Evolutionary conservation across 2,329 filamentous ascomycete genomes (phyloP).

Genomic region (Ophiosphaerella herpotricha): DNA sequence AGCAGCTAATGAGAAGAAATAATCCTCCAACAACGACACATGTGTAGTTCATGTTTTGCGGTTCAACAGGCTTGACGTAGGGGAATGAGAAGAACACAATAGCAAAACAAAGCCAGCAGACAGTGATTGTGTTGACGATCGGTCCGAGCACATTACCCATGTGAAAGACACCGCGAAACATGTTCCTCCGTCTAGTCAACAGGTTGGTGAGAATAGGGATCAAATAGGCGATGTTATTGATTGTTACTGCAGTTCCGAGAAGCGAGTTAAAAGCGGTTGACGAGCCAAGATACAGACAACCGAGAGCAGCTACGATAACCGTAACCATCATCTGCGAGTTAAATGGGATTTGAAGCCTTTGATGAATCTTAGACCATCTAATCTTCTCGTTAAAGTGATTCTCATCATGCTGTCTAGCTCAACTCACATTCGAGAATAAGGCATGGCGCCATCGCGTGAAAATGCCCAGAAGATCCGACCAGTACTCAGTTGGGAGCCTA

Average conservation of each 20-base stretch:
- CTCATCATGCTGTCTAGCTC: background rate
- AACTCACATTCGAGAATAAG: background rate
- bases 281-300: slow-evolving; percentile 10
- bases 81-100: slow-evolving; percentile 13
- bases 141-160: slow-evolving; percentile 8
- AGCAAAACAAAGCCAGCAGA: slow-evolving; percentile 14
- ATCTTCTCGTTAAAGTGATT: too few relatives aligned
- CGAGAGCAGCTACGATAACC: slow-evolving; percentile 8
- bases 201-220: slow-evolving; percentile 13
- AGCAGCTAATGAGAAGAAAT: slow-evolving; percentile 6
- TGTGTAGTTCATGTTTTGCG: slow-evolving; percentile 11
- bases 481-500: slow-evolving; percentile 44
- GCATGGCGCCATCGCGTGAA: slow-evolving; percentile 45
- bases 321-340: slow-evolving; percentile 12
- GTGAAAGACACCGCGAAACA: slow-evolving; percentile 12
- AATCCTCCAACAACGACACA: slow-evolving; percentile 11
- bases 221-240: slow-evolving; percentile 14
- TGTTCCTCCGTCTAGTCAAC: slow-evolving; percentile 8
- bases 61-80: slow-evolving; percentile 7
- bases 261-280: slow-evolving; percentile 13
- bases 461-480: slow-evolving; percentile 51
- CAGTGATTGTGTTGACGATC: slow-evolving; percentile 9
- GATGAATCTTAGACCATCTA: too few relatives aligned
- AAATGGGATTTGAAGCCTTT: slow-evolving; percentile 4
- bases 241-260: slow-evolving; percentile 11